phyloP scores from a whole-genome alignment of 129 eudicot species.

The Lactuca saligna region DNA sequence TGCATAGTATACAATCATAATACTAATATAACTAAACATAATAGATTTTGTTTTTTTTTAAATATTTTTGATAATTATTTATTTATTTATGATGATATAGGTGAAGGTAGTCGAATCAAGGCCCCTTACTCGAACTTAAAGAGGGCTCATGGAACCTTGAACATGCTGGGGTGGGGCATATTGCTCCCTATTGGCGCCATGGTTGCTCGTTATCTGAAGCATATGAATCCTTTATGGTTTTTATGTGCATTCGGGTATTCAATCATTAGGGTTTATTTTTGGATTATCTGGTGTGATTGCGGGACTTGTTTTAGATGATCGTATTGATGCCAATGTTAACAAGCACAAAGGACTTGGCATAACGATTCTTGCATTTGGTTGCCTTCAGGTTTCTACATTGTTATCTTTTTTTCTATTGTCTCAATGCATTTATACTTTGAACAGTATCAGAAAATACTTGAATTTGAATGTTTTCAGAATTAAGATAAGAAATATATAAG shows the following conservation, averaged over 20 bases:
- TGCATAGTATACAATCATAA: background rate
- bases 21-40: background rate
- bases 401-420: background rate
- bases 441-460: background rate
- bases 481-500: background rate
- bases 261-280: constrained; percentile 56
- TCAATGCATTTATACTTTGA: background rate
- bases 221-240: constrained; percentile 79
- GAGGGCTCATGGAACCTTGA: constrained; percentile 73
- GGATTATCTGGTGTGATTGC: constrained; percentile 65
- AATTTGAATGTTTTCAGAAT: background rate
- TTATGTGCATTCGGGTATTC: constrained; percentile 55
- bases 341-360: constrained; percentile 77
- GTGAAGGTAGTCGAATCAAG: constrained; percentile 46
- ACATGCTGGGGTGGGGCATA: constrained; percentile 88
- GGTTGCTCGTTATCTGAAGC: constrained; percentile 60
- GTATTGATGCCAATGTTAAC: constrained; percentile 32
- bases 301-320: constrained; percentile 61
- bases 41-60: background rate
- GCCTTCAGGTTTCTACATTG: constrained; percentile 58
- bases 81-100: constrained; percentile 28
- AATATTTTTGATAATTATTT: background rate
- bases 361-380: constrained; percentile 57
- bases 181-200: constrained; percentile 63
- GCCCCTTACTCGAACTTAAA: constrained; percentile 52